Percentiles rank a stretch among this genome's conserved stretches.
Evolutionary conservation across 805 yeast species (phyloP).

Genomic region (Candida endomychidarum): DNA sequence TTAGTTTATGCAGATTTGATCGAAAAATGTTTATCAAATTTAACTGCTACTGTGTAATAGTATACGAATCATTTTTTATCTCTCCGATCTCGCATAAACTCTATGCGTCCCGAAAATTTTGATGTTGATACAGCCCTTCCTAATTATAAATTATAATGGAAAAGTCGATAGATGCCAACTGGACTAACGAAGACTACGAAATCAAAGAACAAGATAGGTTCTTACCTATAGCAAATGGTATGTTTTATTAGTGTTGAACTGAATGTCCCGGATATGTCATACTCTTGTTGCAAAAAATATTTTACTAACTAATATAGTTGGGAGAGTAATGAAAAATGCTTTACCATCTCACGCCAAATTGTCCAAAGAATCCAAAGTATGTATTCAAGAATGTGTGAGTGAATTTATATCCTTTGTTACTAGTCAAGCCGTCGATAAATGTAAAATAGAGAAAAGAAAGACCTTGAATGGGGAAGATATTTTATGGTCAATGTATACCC

Average conservation of each 20-base stretch:
- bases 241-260: conserved; percentile 13
- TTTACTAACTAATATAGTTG: conserved; percentile 35
- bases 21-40: conserved; percentile 20
- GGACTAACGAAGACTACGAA: conserved; percentile 32
- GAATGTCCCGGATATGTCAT: too few species aligned
- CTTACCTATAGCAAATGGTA: conserved; percentile 45
- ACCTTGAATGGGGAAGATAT: conserved; percentile 81
- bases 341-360: conserved; percentile 73
- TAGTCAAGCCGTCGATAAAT: conserved; percentile 76
- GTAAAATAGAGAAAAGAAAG: conserved; percentile 68
- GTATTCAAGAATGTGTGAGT: conserved; percentile 81
- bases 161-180: conserved; percentile 15
- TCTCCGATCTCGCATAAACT: conserved; percentile 23
- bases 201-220: conserved; percentile 46
- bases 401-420: conserved; percentile 81
- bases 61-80: conserved; percentile 13
- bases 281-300: background rate
- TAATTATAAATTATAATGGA: conserved; percentile 1
- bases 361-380: conserved; percentile 74
- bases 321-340: conserved; percentile 75
- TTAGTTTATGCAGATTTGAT: conserved; percentile 27
- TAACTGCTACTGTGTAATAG: conserved; percentile 6
- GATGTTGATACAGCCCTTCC: conserved; percentile 2
- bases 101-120: conserved; percentile 3
- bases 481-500: conserved; percentile 59